These are phyloP conservation scores for Zygotorulaspora sp. DNA, from an alignment of 805 yeast genomes.

Conservation along the genomic window DNA sequence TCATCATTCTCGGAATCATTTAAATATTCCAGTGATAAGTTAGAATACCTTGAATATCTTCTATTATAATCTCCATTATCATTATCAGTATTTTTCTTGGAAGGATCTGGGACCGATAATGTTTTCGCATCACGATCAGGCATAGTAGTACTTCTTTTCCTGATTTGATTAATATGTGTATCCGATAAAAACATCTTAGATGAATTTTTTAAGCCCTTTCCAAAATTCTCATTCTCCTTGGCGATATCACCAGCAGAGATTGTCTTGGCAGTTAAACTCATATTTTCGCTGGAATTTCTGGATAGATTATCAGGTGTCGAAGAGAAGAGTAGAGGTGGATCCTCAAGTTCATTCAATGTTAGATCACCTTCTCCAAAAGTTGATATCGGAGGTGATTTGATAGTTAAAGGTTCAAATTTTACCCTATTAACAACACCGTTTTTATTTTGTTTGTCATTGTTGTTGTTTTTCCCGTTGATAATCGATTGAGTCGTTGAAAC, in stretches of 20 bases:
- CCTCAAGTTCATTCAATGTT: slow-evolving; percentile 36
- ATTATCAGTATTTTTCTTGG: background rate
- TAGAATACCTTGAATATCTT: slow-evolving; percentile 8
- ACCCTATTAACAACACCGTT: slow-evolving; percentile 22
- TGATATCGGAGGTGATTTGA: slow-evolving; percentile 44
- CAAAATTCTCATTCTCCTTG: slow-evolving; percentile 13
- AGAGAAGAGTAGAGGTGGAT: slow-evolving; percentile 4
- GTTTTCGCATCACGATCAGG: slow-evolving; percentile 13
- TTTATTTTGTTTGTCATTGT: slow-evolving; percentile 3
- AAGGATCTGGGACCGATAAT: background rate
- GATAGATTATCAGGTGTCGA: slow-evolving; percentile 7
- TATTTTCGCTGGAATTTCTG: slow-evolving; percentile 7
- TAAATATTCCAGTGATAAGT: slow-evolving; percentile 2
- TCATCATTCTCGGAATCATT: slow-evolving; percentile 14
- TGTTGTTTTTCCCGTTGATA: slow-evolving; percentile 3
- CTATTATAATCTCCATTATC: slow-evolving; percentile 2
- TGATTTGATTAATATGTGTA: slow-evolving; percentile 9
- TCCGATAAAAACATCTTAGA: slow-evolving; percentile 12
- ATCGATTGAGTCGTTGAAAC: slow-evolving; percentile 4
- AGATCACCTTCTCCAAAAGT: slow-evolving; percentile 55
- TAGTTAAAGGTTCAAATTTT: slow-evolving; percentile 37
- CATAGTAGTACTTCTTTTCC: slow-evolving; percentile 26
- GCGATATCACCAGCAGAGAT: slow-evolving; percentile 9
- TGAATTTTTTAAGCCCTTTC: slow-evolving; percentile 11
- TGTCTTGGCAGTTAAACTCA: slow-evolving; percentile 9